These are phyloP conservation scores for Gossypium trilobum DNA, from an alignment of 441 rosid genomes.

Conservation along the genomic window DNA sequence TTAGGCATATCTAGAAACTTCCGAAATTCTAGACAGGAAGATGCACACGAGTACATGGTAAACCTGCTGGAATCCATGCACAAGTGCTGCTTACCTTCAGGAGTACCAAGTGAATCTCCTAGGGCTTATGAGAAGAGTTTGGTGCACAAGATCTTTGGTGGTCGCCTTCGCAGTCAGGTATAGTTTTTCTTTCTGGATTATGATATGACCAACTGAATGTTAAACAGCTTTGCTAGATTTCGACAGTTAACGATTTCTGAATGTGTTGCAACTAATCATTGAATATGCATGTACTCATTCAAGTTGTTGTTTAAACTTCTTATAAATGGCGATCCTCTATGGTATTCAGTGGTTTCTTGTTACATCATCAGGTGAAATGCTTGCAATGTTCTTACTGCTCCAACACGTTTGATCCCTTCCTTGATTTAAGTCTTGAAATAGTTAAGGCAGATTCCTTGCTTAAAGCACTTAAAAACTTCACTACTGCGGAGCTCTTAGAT, in stretches of 20 bases:
- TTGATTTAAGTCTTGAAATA: constrained; percentile 87
- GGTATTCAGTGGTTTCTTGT: constrained; percentile 8
- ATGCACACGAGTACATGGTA: constrained; percentile 97
- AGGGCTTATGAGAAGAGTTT: constrained; percentile 85
- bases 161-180: constrained; percentile 90
- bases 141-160: constrained; percentile 94
- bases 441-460: constrained; percentile 66
- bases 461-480: constrained; percentile 63
- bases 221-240: not conserved
- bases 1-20: constrained; percentile 81
- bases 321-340: not conserved
- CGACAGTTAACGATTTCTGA: not conserved
- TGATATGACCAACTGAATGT: not conserved
- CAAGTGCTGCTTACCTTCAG: constrained; percentile 91
- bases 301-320: not conserved
- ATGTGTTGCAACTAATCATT: not conserved
- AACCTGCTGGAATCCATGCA: constrained; percentile 93
- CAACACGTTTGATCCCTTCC: constrained; percentile 78
- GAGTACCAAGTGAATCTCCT: constrained; percentile 84
- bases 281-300: not conserved
- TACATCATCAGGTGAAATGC: constrained; percentile 66
- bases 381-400: constrained; percentile 70
- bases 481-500: constrained; percentile 68
- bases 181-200: not conserved
- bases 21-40: constrained; percentile 73